Base-by-base conservation (phyloP, 2,329 filamentous ascomycete genomes). In the Aspergillus jensenii region DNA sequence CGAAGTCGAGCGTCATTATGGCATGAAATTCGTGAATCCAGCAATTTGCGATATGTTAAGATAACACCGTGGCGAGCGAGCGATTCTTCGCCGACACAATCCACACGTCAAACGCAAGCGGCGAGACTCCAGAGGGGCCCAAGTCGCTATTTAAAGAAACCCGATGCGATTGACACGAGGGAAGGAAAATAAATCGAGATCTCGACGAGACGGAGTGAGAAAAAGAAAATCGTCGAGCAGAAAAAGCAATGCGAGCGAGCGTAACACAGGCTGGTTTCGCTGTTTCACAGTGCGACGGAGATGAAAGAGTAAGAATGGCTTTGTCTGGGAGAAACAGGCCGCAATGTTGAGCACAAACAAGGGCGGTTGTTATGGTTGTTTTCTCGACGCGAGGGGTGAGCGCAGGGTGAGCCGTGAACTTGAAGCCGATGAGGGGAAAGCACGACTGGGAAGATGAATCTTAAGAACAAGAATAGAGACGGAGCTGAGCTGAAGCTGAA, bases 1-100 rank as follows among this genome's bases (percentile, higher is more conserved):
- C 69, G 54, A 75, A 61, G 55, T 75, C 70, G 59, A 75, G 65
- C 49, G 73, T 67, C 75, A 77, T 77, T 46, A 59, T 71, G 51
- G 53, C 53, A 52, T 56, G 53, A 41, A 49, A 33, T 17, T 37
- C 23, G 21, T 46, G 19, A 19, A 31, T 4, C 39, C 43, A 50
- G 46, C 9, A 23, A 27, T 55, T 25, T 46, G 8, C 6, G 47
- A 57, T 53, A 45, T 52, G 12, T 44, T 23, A 52, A 23, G 31
- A 40, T 27, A 39, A 49, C 14, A 27, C 35, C 47, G 40, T 31
- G 31, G 23, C 27, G 39, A 47, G 49, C 17, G 52, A 21, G 59
- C 33, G 35, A 51, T 37, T 56, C 41, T 47, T 57, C 49, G 52
- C 35, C 48, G 46, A 55, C 27, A 11, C 27, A 31, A 31, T 31